Evolutionary conservation across 208 protist species (phyloP), one percentile per base, ranked within the genome.

Genomic region (Acanthamoeba culbertsoni): DNA sequence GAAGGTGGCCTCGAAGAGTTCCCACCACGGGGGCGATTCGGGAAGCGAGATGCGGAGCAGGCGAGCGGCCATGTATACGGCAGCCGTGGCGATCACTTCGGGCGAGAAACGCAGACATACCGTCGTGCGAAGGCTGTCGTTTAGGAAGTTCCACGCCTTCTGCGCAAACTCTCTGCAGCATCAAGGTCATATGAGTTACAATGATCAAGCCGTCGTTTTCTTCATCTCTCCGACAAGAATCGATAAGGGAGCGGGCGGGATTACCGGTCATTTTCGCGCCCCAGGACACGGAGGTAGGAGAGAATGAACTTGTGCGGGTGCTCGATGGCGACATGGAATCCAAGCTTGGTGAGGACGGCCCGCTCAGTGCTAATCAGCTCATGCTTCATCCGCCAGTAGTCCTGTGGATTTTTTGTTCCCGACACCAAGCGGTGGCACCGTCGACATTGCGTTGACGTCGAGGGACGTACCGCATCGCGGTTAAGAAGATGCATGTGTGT

Each of bases 221-320:
- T 55, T 55, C 8, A 55, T 23, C 8, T 8, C 12, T 55, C 48
- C 48, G 48, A 18, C 8, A 18, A 55, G 48, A n/a, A 82, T 40
- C 5, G 6, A n/a, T 86, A 5, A 57, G 51, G 43, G 5, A 7
- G 43, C 7, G 7, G 14, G 45, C 23, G 40, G 40, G 5, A 14
- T 23, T 86, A 86, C 45, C 23, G 0, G 31, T 82, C 45, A 6
- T 59, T 62, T 2, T 91, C 59, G 1, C 31, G 3, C 1, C 43
- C 48, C 26, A 95, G 63, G 23, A 93, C 65, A 43, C 77, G 63
- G 20, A 95, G 73, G 93, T 94, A 95, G 51, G 91, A 93, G 14
- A 95, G 73, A 51, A 96, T 94, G 93, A 96, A 95, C 86, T 96
- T 96, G 68, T 96, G 95, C 18, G 95, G 95, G 51, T 94, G 93